A percentile compares a stretch with the other conserved stretches of the same genome.
Conservation (phyloP, 257 asterid species). For the Solanum paucissectum region DNA sequence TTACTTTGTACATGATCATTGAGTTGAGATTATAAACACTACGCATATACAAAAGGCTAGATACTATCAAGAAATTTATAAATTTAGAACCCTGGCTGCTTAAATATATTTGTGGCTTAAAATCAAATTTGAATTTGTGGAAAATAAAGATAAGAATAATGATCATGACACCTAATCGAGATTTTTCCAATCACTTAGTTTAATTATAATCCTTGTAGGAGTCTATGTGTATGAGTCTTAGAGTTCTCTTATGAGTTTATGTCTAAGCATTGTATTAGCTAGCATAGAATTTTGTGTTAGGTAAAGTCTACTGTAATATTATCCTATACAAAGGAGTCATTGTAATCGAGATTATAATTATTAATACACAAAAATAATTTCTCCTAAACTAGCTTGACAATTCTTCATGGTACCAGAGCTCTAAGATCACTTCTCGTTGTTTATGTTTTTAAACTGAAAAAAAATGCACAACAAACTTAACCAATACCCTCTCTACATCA, state of each 20-base stretch:
- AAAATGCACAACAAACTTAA: neutral
- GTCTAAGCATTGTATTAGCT: neutral
- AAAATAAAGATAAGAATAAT: neutral
- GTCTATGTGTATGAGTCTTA: neutral
- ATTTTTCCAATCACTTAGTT: neutral
- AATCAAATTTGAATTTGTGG: neutral
- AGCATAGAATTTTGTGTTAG: neutral
- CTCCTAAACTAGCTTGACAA: neutral
- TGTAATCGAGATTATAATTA: neutral
- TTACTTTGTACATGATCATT: neutral
- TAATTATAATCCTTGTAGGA: neutral
- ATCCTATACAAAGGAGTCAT: neutral
- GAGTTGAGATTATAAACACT: neutral
- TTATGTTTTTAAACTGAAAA: too few species aligned
- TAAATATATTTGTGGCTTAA: too few species aligned
- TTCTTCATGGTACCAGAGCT: neutral
- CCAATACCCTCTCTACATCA: neutral
- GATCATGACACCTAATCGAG: neutral
- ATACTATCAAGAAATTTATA: neutral
- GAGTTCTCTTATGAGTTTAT: neutral
- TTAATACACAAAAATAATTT: too few species aligned
- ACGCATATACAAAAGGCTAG: neutral
- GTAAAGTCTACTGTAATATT: neutral
- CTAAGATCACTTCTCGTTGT: neutral
- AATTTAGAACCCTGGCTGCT: neutral